A percentile compares a stretch with the other conserved stretches of the same genome.
Evolutionary conservation across 2,329 filamentous ascomycete genomes (phyloP).

Genomic region (Paraphoma sp.): DNA sequence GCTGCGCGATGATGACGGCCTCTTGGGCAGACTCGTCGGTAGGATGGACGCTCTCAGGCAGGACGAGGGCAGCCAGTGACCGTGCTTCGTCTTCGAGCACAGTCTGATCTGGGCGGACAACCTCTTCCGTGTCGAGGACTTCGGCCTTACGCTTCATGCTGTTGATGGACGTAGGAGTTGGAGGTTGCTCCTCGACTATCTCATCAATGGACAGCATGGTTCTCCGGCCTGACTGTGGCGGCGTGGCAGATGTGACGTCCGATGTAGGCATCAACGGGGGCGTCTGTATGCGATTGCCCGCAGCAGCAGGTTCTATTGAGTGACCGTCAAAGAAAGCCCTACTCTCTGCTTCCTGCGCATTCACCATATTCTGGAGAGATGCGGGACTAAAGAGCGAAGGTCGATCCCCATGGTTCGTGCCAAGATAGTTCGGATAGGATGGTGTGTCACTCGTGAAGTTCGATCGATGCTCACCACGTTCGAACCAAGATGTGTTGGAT

Average conservation of each 20-base stretch:
- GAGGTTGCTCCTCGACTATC: slow-evolving; percentile 42
- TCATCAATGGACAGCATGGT: slow-evolving; percentile 41
- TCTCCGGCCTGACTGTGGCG: slow-evolving; percentile 24
- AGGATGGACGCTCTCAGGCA: neutral
- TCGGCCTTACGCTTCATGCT: slow-evolving; percentile 43
- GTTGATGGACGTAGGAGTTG: slow-evolving; percentile 35
- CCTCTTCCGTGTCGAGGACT: slow-evolving; percentile 23
- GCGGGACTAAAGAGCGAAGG: slow-evolving; percentile 13
- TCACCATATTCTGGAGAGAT: slow-evolving; percentile 8
- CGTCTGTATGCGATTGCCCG: slow-evolving; percentile 23
- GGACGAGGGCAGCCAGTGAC: no score
- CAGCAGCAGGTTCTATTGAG: neutral
- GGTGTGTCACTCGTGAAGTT: slow-evolving; percentile 4
- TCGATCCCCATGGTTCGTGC: slow-evolving; percentile 15
- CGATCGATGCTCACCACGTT: neutral
- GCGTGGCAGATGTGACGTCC: slow-evolving; percentile 10
- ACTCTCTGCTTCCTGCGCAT: slow-evolving; percentile 1
- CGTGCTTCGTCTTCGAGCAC: neutral
- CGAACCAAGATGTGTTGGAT: slow-evolving; percentile 11
- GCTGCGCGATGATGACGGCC: slow-evolving; percentile 18
- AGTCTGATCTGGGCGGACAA: neutral
- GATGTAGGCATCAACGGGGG: slow-evolving; percentile 19
- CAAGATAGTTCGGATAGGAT: slow-evolving; percentile 6
- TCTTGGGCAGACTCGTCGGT: slow-evolving; percentile 3
- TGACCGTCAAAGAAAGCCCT: neutral